Percentiles rank a stretch among this genome's conserved stretches.
Conservation (phyloP, 1,284 basidiomycete genomes). For the Cutaneotrichosporon sp. region DNA sequence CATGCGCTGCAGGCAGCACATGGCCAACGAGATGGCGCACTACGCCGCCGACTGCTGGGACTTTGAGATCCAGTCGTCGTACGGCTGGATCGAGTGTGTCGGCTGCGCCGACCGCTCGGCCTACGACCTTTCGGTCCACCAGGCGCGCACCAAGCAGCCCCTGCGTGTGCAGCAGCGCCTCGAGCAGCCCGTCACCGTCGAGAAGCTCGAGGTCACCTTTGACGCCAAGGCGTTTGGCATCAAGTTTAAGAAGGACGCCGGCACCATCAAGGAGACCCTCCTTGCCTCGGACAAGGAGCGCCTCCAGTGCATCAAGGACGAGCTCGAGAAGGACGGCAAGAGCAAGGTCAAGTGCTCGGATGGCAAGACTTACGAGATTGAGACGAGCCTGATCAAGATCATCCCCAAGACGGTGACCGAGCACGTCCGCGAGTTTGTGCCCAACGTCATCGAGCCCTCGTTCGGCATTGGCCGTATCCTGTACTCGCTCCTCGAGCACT, state of each 20-base stretch:
- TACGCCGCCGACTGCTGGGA: conserved; percentile 99
- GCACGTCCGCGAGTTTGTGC: conserved; percentile 90
- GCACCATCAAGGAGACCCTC: conserved; percentile 69
- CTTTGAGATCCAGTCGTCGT: conserved; percentile 92
- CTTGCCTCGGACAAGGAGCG: conserved; percentile 68
- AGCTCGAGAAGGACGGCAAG: conserved; percentile 59
- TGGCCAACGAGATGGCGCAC: conserved; percentile 98
- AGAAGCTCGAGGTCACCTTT: conserved; percentile 74
- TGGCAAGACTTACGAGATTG: conserved; percentile 71
- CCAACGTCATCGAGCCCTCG: conserved; percentile 98
- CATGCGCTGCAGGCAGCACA: conserved; percentile 93
- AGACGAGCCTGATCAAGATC: conserved; percentile 74
- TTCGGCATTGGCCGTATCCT: conserved; percentile 97
- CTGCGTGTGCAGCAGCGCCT: conserved; percentile 82
- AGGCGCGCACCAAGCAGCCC: conserved; percentile 61
- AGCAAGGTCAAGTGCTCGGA: conserved; percentile 58
- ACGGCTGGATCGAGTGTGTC: conserved; percentile 98
- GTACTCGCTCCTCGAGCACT: conserved; percentile 92
- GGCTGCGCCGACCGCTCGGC: conserved; percentile 99
- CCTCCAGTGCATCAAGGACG: conserved; percentile 69
- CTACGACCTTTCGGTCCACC: conserved; percentile 76
- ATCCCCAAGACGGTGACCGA: conserved; percentile 84
- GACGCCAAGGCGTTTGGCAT: conserved; percentile 90
- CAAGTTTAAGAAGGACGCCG: conserved; percentile 84
- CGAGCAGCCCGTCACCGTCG: conserved; percentile 73